Evolutionary conservation across 495 filamentous ascomycete species (phyloP).

Genomic region (Corynascus novoguineensis): DNA sequence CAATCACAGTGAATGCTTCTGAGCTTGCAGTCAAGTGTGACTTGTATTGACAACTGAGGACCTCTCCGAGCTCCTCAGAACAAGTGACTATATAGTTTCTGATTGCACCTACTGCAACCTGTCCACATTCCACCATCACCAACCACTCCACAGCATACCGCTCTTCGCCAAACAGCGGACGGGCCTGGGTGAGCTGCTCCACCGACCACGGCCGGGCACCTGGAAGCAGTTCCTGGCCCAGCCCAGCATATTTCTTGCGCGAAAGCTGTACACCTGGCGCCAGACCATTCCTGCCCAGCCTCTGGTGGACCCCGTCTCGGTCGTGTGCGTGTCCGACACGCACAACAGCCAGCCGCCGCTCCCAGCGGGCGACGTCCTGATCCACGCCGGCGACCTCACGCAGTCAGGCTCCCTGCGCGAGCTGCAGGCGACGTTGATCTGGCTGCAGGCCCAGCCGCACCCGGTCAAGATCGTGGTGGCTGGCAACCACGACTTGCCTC

Average conservation of each 20-base stretch:
- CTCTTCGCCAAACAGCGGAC: neutral
- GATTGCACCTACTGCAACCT: too few species aligned
- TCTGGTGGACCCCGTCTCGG: constrained; percentile 4
- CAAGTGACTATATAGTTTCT: too few species aligned
- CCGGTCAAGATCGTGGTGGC: constrained; percentile 65
- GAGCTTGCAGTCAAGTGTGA: too few species aligned
- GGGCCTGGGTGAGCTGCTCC: constrained; percentile 10
- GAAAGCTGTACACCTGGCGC: constrained; percentile 14
- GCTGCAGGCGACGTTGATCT: constrained; percentile 61
- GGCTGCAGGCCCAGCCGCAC: constrained; percentile 62
- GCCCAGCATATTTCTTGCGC: constrained; percentile 16
- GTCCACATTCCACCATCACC: too few species aligned
- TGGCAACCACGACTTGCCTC: constrained; percentile 51
- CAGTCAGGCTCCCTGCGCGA: constrained; percentile 68
- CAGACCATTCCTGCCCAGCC: neutral
- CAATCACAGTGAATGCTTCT: too few species aligned
- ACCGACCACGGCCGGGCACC: constrained; percentile 8
- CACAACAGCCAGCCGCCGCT: constrained; percentile 61
- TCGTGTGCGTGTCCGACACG: constrained; percentile 87
- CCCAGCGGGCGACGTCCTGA: constrained; percentile 73
- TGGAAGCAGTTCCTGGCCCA: constrained; percentile 16
- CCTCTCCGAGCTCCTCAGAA: too few species aligned
- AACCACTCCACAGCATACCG: too few species aligned
- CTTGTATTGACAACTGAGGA: too few species aligned
- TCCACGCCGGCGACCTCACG: constrained; percentile 82